Percentiles rank a stretch among this genome's conserved stretches.
These are phyloP conservation scores for Lasiodiplodia citricola DNA, from an alignment of 2,329 filamentous ascomycete genomes.

Conservation along the genomic window DNA sequence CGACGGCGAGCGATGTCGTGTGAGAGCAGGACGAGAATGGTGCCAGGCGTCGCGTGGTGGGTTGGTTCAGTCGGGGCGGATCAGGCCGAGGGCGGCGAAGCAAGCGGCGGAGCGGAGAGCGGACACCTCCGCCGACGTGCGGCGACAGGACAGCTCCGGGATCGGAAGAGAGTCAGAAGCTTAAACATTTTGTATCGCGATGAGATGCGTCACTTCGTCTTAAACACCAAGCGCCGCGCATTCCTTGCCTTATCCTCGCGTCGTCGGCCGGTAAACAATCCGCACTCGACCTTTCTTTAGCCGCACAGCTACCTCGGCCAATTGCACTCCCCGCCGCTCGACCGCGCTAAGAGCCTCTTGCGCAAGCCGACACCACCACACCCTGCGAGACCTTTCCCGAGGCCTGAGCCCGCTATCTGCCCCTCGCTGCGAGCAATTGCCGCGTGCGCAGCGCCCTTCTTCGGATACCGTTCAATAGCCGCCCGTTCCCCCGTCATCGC, in stretches of 20 bases:
- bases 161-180: constrained; percentile 12
- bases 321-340: constrained; percentile 15
- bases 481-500: constrained; percentile 7
- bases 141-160: constrained; percentile 16
- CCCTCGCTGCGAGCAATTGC: constrained; percentile 6
- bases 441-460: neutral
- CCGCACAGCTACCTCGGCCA: constrained; percentile 25
- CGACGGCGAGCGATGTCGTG: neutral
- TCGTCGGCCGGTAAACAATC: neutral
- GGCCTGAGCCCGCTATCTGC: constrained; percentile 10
- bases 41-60: neutral
- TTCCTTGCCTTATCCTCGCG: neutral
- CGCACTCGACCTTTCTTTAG: constrained; percentile 19
- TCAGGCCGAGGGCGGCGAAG: neutral
- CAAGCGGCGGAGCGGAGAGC: constrained; percentile 8
- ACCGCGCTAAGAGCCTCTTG: constrained; percentile 19
- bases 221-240: constrained; percentile 18
- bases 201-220: constrained; percentile 6
- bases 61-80: neutral
- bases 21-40: constrained; percentile 5
- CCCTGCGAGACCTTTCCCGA: constrained; percentile 6
- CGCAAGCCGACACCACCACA: constrained; percentile 12
- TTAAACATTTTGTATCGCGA: constrained; percentile 23
- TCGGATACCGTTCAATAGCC: constrained; percentile 4
- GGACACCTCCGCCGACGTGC: constrained; percentile 9